Evolutionary conservation across 2,329 filamentous ascomycete genomes (phyloP), one percentile per base, ranked within the genome.

Genomic region (Stagonosporopsis vannaccii): DNA sequence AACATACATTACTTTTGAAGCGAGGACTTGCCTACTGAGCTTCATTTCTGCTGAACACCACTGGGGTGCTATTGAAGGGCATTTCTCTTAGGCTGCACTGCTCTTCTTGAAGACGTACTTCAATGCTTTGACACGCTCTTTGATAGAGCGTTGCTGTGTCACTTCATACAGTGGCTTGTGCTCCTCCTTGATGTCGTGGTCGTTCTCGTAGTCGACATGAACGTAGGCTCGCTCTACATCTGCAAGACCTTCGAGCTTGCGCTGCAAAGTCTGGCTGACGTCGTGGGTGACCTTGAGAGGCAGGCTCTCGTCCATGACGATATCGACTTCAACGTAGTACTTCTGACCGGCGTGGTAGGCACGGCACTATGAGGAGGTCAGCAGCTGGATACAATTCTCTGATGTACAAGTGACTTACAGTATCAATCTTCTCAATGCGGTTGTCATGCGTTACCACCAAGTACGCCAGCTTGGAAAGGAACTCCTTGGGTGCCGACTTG

Each of bases 271-370:
- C 68, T 87, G 85, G 20, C 82, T 82, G 23, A 87, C 82, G 60
- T 87, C 85, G 61, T 87, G 85, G 2, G 84, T 84, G 47, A 86
- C 75, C 56, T 80, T 82, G 23, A 87, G 75, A 6, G 82, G 83
- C 2, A 81, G 77, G 4, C 79, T 75, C 58, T 82, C 82, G 64
- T 85, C 81, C 78, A 87, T 85, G 46, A 87, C 80, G 47, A 87
- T 80, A 63, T 87, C 85, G 4, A 87, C 81, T 62, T 87, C 85
- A 17, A 87, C 85, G 61, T 86, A 87, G 62, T 86, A 85, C 35
- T 82, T 80, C 60, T 87, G 83, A 0, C 85, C 85, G 0, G 84
- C 84, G 64, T 87, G 84, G 66, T 87, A 87, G 4, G 85, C 85
- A 51, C 82, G 81, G 70, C 82, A 84, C 58, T 75, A 42, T 51